Percentiles rank a stretch among this genome's conserved stretches.
phyloP scores from a whole-genome alignment of 345 rosid species.

The Bruguiera parviflora region DNA sequence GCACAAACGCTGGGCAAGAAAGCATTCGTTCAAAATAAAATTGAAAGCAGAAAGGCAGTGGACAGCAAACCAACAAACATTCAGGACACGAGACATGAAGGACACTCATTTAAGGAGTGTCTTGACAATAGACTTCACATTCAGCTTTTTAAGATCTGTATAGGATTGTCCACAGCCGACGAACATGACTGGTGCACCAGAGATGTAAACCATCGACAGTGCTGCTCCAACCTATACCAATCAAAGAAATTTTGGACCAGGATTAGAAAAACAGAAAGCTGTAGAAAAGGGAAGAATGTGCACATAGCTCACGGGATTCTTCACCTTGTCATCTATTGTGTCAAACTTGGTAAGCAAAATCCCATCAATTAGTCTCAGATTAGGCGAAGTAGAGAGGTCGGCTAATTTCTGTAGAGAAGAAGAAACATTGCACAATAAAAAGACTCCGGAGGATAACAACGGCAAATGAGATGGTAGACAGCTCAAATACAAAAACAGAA shows the following conservation, averaged over 20 bases:
- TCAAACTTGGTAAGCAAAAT: slow-evolving; percentile 93
- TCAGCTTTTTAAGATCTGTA: slow-evolving; percentile 88
- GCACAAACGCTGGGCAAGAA: too few relatives aligned
- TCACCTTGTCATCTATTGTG: slow-evolving; percentile 94
- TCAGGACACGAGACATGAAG: background rate
- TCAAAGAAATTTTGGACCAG: background rate
- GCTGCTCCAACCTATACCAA: slow-evolving; percentile 87
- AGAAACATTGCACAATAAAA: background rate
- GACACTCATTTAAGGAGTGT: slow-evolving; percentile 80
- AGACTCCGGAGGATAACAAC: slow-evolving; percentile 2
- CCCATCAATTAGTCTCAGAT: slow-evolving; percentile 82
- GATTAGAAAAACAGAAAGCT: background rate
- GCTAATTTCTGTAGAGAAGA: slow-evolving; percentile 60
- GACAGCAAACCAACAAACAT: too few relatives aligned
- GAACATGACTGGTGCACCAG: slow-evolving; percentile 95
- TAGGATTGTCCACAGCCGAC: slow-evolving; percentile 97
- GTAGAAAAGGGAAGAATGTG: background rate
- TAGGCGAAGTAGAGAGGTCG: slow-evolving; percentile 73
- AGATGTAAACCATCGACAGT: slow-evolving; percentile 89
- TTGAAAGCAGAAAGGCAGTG: too few relatives aligned
- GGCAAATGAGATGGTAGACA: background rate
- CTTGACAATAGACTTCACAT: slow-evolving; percentile 83
- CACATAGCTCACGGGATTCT: background rate
- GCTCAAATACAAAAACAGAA: slow-evolving; percentile 17
- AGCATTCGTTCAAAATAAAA: too few relatives aligned